phyloP scores from a whole-genome alignment of 2,329 filamentous ascomycete genomes.

The Pseudogymnoascus sp. region DNA sequence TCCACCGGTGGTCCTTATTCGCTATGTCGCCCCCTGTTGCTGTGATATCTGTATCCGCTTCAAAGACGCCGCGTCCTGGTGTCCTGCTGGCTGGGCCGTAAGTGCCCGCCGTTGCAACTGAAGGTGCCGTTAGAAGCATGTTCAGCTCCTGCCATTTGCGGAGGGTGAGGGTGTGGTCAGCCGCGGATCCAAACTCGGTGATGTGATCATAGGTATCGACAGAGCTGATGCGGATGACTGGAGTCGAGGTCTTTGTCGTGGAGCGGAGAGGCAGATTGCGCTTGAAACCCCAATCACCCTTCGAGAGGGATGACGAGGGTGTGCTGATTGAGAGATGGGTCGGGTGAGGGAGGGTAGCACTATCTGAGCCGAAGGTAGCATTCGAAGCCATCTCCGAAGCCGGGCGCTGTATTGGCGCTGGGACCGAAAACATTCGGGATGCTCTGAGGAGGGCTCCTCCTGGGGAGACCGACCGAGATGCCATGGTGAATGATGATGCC shows the following conservation, averaged over 20 bases:
- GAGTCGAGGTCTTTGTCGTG: conserved; percentile 63
- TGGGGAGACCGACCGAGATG: conserved; percentile 42
- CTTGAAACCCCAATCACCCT: conserved; percentile 92
- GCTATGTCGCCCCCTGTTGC: conserved; percentile 24
- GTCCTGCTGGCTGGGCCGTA: conserved; percentile 3
- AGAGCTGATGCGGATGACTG: conserved; percentile 65
- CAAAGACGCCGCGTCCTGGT: conserved; percentile 48
- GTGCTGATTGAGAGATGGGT: conserved; percentile 76
- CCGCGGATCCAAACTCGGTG: conserved; percentile 78
- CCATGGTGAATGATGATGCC: conserved; percentile 19
- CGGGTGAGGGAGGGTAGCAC: conserved; percentile 70
- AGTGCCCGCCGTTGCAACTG: conserved; percentile 17
- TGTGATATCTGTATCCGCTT: conserved; percentile 49
- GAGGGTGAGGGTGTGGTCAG: conserved; percentile 72
- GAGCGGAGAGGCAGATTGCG: conserved; percentile 69
- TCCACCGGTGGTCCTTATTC: conserved; percentile 47
- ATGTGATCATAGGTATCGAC: conserved; percentile 82
- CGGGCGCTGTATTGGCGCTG: conserved; percentile 62
- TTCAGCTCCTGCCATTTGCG: conserved; percentile 81
- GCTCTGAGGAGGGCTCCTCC: conserved; percentile 67
- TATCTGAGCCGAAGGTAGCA: conserved; percentile 49
- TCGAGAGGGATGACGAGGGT: conserved; percentile 59
- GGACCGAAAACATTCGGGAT: conserved; percentile 85
- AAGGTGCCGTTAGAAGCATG: conserved; percentile 57
- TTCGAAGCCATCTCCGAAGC: conserved; percentile 40